Evolutionary conservation across 2,329 filamentous ascomycete species (phyloP).

Genomic region (Paraconiothyrium brasiliense): DNA sequence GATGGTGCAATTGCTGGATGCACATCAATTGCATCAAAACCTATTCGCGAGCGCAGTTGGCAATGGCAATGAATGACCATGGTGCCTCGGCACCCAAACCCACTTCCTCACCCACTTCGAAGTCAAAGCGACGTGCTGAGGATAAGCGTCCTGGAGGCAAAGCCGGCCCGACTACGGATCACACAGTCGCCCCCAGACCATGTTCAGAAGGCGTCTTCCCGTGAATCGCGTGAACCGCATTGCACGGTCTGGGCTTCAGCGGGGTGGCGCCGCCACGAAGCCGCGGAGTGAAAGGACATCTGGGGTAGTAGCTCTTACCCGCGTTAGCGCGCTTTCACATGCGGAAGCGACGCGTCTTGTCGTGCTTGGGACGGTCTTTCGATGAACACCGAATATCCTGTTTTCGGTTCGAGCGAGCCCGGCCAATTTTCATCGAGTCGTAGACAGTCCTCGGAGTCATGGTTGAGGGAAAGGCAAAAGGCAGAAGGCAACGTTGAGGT

Average conservation of each 20-base stretch:
- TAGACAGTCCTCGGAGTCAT: not conserved
- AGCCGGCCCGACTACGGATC: not conserved
- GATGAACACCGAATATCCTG: too few relatives aligned
- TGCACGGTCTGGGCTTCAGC: not conserved
- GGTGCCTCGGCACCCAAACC: not conserved
- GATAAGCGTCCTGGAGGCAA: not conserved
- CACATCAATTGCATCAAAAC: too few relatives aligned
- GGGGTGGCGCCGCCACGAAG: not conserved
- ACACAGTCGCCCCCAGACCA: not conserved
- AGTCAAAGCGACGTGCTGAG: not conserved
- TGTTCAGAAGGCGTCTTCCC: not conserved
- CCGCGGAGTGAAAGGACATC: not conserved
- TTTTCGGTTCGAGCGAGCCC: not conserved
- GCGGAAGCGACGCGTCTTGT: conserved; percentile 3
- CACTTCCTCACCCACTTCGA: too few relatives aligned
- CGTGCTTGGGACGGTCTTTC: not conserved
- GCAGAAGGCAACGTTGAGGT: conserved; percentile 11
- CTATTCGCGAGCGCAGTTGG: not conserved
- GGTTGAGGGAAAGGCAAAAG: not conserved
- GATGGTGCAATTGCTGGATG: not conserved
- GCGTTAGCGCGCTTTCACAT: conserved; percentile 16
- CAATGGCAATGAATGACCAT: not conserved
- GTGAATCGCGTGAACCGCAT: not conserved
- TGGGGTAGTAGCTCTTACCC: conserved; percentile 4
- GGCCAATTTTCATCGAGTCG: not conserved